A percentile compares a stretch with the other conserved stretches of the same genome.
Conservation (phyloP, 306 rosid genomes). For the Trifolium fragiferum region DNA sequence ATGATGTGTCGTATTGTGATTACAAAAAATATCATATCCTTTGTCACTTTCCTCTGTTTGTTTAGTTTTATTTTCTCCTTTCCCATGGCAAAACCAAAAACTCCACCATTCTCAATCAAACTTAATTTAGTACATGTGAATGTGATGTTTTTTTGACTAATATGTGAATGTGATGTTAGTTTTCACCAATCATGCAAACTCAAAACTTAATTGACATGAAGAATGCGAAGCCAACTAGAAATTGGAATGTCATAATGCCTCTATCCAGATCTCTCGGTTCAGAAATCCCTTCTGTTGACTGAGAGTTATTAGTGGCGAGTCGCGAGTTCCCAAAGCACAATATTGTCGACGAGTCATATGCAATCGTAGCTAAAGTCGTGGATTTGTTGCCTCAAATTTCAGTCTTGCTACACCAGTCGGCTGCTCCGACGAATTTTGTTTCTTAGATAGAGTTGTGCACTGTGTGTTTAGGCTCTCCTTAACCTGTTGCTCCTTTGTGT, state of each 20-base stretch:
- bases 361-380: no score
- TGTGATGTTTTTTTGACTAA: background rate
- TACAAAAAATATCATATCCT: background rate
- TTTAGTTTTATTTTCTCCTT: constrained; percentile 5
- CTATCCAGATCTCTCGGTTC: no score
- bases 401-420: no score
- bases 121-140: constrained; percentile 12
- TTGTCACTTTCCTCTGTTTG: background rate
- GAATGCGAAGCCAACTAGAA: background rate
- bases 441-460: no score
- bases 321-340: no score
- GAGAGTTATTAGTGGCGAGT: no score
- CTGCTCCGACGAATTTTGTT: no score
- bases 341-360: no score
- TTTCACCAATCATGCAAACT: background rate
- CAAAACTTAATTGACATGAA: background rate
- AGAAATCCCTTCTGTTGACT: no score
- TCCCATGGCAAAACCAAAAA: background rate
- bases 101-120: background rate
- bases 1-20: background rate
- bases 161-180: background rate
- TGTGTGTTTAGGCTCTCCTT: no score
- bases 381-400: no score
- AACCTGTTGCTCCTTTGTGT: no score
- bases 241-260: background rate